phyloP scores from a whole-genome alignment of 2,329 filamentous ascomycete species.

The Fusarium buxicola region DNA sequence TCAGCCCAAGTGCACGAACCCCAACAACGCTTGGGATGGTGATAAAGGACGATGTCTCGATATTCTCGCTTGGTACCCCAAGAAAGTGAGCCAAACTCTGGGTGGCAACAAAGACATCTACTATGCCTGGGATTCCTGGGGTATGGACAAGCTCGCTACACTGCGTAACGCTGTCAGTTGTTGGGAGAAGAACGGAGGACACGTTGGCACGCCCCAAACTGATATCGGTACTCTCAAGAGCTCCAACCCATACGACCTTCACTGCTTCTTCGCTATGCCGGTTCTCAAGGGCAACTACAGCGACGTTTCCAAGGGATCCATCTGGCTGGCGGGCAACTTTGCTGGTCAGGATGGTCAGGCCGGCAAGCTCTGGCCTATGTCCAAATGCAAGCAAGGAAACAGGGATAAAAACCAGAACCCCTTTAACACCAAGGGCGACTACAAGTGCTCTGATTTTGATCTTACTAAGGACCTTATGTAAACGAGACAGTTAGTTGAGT shows the following conservation, averaged over 20 bases:
- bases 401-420: neutral
- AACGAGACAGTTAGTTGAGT: too few relatives aligned
- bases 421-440: neutral
- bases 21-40: constrained; percentile 13
- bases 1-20: constrained; percentile 6
- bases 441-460: neutral
- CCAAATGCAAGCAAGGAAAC: neutral
- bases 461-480: too few relatives aligned
- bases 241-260: neutral
- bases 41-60: constrained; percentile 4
- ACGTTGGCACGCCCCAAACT: neutral
- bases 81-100: neutral
- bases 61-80: constrained; percentile 10
- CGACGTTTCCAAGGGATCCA: neutral
- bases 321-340: constrained; percentile 3
- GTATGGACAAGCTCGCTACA: constrained; percentile 4
- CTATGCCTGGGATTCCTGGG: constrained; percentile 1
- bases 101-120: constrained; percentile 5
- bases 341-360: constrained; percentile 1
- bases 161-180: constrained; percentile 4
- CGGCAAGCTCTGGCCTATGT: constrained; percentile 7
- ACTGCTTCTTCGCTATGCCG: constrained; percentile 10
- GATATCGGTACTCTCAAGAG: neutral
- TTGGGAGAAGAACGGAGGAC: constrained; percentile 1
- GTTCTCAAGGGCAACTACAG: constrained; percentile 6